Evolutionary conservation across 2,329 filamentous ascomycete genomes (phyloP), one percentile per base, ranked within the genome.

Genomic region (Exutisphaerella laricina): DNA sequence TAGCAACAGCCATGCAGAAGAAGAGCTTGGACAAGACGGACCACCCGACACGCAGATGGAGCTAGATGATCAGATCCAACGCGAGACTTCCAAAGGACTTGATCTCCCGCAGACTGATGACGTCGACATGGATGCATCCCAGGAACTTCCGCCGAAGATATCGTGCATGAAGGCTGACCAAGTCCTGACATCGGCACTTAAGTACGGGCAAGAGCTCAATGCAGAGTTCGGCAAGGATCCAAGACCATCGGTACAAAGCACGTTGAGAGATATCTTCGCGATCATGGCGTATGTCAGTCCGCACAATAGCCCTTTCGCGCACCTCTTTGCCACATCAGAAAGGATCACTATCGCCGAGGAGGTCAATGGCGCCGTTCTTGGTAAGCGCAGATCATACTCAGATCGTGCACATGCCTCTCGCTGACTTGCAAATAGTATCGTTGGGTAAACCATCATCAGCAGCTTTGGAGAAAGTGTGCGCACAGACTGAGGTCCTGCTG

Each of bases 371-470:
- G 89, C 88, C 34, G 95, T 98, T 56, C 66, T 98, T 47, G 80
- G 88, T 94, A 70, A 70, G 81, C 74, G 12, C 25, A 36, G 8
- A 14, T 13, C 18, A 14, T 41, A 9, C 7, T 13, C 25, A 8
- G 44, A 31, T 42, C 41, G 12, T 42, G 4, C 47, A 41, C 26
- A 14, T 25, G 9, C 9, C 44, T 25, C 20, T 43, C 48, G 55
- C 58, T 67, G 55, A 68, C 55, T 23, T 3, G 6, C 5, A 14
- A 14, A 39, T 56, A 96, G 90, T 88, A 30, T 94, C 87, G 1
- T 74, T 96, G 2, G 92, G 92, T 37, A 94, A 94, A 67, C 90
- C 88, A 0, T 88, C 87, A 3, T 81, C 83, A 4, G 86, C 92
- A 2, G 86, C 88, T 1, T 67, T 98, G 21, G 90, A 97, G 64